Percentiles rank a stretch among this genome's conserved stretches.
These are phyloP conservation scores for Omphalotus olearius DNA, from an alignment of 1,284 basidiomycete species.

Conservation along the genomic window DNA sequence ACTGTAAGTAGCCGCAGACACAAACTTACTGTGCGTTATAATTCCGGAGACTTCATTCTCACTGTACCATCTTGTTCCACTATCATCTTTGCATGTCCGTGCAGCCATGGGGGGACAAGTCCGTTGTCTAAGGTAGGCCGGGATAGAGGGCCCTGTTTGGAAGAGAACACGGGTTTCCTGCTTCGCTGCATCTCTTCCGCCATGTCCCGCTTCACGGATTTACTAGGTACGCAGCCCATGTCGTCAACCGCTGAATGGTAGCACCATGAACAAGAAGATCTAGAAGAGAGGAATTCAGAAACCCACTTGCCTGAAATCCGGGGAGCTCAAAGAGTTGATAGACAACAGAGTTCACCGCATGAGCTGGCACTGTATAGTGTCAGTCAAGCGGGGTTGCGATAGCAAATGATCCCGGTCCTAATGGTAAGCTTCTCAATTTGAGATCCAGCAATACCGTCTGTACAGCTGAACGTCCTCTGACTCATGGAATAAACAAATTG, in stretches of 20 bases:
- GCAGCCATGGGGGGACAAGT: conserved; percentile 9
- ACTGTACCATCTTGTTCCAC: conserved; percentile 9
- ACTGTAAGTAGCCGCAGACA: background rate
- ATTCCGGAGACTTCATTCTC: background rate
- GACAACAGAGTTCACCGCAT: background rate
- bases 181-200: conserved; percentile 1
- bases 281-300: background rate
- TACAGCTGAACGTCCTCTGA: too few species aligned
- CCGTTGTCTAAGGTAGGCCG: background rate
- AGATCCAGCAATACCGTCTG: background rate
- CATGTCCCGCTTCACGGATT: conserved; percentile 22
- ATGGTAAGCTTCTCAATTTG: too few species aligned
- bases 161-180: background rate
- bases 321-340: background rate
- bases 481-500: too few species aligned
- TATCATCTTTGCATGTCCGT: conserved; percentile 10
- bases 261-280: background rate
- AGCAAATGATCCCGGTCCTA: background rate
- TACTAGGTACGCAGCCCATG: conserved; percentile 45
- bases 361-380: background rate
- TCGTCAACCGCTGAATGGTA: background rate
- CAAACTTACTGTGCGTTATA: background rate
- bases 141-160: background rate
- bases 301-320: background rate
- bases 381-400: conserved; percentile 3